Conservation (phyloP, 768 basidiomycete species). For the Suillus lakei region DNA sequence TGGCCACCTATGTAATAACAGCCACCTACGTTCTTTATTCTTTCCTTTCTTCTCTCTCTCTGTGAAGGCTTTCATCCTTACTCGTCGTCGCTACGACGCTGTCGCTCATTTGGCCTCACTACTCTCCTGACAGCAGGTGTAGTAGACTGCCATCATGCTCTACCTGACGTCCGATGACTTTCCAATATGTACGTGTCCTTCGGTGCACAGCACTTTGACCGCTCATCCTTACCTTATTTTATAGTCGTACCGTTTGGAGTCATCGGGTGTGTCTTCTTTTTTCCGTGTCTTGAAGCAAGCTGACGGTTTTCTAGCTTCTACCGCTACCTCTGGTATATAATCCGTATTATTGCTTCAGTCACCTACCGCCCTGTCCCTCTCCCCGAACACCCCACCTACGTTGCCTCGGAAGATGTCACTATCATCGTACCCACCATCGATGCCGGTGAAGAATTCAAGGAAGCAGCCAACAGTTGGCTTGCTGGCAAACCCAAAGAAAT, state of each 20-base stretch:
- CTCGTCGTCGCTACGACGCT: constrained; percentile 11
- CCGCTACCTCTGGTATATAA: constrained; percentile 92
- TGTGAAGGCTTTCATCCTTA: background rate
- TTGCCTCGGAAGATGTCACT: constrained; percentile 91
- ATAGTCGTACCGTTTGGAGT: constrained; percentile 89
- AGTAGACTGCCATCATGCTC: constrained; percentile 54
- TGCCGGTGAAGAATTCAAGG: constrained; percentile 94
- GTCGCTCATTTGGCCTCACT: constrained; percentile 18
- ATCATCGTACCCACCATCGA: constrained; percentile 97
- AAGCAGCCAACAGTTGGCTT: constrained; percentile 92
- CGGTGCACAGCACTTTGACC: background rate
- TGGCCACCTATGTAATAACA: background rate
- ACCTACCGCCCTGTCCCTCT: constrained; percentile 89
- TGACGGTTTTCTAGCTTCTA: constrained; percentile 64
- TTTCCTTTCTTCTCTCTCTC: background rate
- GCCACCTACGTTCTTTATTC: background rate
- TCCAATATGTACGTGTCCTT: constrained; percentile 77
- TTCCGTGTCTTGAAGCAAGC: constrained; percentile 9
- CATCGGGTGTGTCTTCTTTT: constrained; percentile 64
- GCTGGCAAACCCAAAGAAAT: constrained; percentile 89
- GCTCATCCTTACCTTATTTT: constrained; percentile 11
- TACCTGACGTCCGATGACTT: constrained; percentile 92
- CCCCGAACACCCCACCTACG: constrained; percentile 89
- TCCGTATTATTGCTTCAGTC: constrained; percentile 78
- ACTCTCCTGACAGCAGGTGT: background rate